Base-by-base conservation (phyloP, 257 asterid genomes). In the Rubia yunnanensis region DNA sequence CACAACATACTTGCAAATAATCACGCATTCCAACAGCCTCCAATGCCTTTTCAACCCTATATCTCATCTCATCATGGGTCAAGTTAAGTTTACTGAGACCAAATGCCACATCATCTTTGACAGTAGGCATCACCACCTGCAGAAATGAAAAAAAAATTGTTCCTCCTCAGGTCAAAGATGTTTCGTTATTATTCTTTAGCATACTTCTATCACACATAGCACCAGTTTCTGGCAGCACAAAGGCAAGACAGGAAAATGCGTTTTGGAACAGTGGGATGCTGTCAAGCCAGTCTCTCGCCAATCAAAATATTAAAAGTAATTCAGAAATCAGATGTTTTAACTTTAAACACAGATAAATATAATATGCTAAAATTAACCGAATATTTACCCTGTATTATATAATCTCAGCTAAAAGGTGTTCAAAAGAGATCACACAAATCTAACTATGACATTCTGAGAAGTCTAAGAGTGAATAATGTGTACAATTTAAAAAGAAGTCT, bases 71-170 rank as follows among this genome's bases (percentile, higher is more conserved):
- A 55, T 76, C 81, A 62, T 72, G 70, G 58, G 78, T 60, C 71
- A 92, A 49, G 69, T 78, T 63, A 66, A 74, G 80, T 74, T 85
- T 92, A 62, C 99, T 95, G 48, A 92, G 96, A 70, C 99, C 99
- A 73, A 89, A 92, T 36, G 95, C 97, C 66, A 92, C 97, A 79
- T 92, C 99, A 60, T 96, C 99, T 77, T 87, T 95, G 66, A 92
- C 99, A 4, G 97, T 92, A 74, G 99, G 99, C 99, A 92, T 92
- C 72, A 92, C 99, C 35, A 92, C 99, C 99, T 92, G 88, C 70
- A 77, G 56, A 50, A 32, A 60, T 28, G 65, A 23, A 63, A 41
- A 63, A 20, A 44, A 52, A n/a, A 11, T 15, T n/a, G 26, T 9
- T 17, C 28, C 24, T 28, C 50, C 20, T 26, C 10, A 70, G 64